These are phyloP conservation scores for Blastobotrys petasosporus DNA, from an alignment of 1,139 yeast genomes.

Conservation along the genomic window DNA sequence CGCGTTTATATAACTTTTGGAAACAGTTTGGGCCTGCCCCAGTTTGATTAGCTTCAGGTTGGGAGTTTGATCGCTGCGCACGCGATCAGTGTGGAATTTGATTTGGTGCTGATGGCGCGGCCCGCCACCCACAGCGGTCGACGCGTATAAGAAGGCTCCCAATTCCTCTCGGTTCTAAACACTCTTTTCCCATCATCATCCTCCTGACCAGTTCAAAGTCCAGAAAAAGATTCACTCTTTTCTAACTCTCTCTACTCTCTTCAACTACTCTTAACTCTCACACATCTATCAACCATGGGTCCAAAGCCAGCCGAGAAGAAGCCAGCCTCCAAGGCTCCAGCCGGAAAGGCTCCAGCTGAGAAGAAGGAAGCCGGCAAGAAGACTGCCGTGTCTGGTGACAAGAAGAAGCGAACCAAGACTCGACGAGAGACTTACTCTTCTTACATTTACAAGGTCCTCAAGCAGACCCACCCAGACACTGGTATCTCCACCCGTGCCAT, in stretches of 20 bases:
- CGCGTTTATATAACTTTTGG: constrained; percentile 7
- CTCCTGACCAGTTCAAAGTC: neutral
- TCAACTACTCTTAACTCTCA: constrained; percentile 10
- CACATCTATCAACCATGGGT: constrained; percentile 56
- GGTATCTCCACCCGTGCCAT: constrained; percentile 99
- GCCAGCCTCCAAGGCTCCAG: constrained; percentile 57
- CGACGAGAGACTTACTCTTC: constrained; percentile 99
- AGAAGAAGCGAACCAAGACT: constrained; percentile 93
- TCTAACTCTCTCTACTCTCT: constrained; percentile 19
- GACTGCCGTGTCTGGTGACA: constrained; percentile 70
- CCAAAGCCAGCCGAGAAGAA: constrained; percentile 88
- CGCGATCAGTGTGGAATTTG: too few relatives aligned
- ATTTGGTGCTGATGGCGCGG: too few relatives aligned
- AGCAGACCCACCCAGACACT: constrained; percentile 99
- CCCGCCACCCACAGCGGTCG: too few relatives aligned
- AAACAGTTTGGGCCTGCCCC: too few relatives aligned
- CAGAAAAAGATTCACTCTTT: constrained; percentile 10
- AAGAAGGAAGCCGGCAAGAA: constrained; percentile 95
- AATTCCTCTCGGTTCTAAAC: neutral
- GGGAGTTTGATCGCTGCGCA: too few relatives aligned
- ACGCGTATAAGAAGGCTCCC: too few relatives aligned
- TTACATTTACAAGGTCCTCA: constrained; percentile 95
- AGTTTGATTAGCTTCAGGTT: too few relatives aligned
- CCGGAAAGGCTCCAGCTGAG: constrained; percentile 92
- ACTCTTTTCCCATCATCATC: constrained; percentile 8